phyloP scores from a whole-genome alignment of 352 stramenopile species.

The Pythium monospermum region DNA sequence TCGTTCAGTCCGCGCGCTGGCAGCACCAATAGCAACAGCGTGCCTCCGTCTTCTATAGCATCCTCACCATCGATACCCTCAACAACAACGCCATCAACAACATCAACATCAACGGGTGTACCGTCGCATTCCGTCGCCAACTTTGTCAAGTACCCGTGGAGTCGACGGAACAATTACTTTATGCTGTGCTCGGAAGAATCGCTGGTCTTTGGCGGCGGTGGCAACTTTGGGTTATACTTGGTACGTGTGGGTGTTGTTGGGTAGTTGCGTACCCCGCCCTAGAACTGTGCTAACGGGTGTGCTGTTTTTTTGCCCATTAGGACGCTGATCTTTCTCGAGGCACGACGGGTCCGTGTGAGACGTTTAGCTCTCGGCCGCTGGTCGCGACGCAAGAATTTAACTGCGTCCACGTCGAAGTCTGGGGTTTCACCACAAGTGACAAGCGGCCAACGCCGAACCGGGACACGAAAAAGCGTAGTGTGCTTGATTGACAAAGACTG shows the following conservation, averaged over 20 bases:
- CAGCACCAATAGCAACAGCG: too few species aligned
- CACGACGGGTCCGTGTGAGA: slow-evolving; percentile 84
- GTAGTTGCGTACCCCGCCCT: too few species aligned
- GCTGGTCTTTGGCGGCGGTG: slow-evolving; percentile 87
- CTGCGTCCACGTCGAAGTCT: slow-evolving; percentile 79
- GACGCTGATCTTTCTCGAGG: slow-evolving; percentile 82
- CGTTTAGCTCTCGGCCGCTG: slow-evolving; percentile 79
- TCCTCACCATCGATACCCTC: too few species aligned
- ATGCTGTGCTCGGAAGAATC: slow-evolving; percentile 89
- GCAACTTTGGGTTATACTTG: slow-evolving; percentile 87
- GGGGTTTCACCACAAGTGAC: slow-evolving; percentile 74
- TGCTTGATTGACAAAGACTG: slow-evolving; percentile 65
- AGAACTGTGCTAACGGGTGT: too few species aligned
- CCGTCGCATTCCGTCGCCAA: not conserved
- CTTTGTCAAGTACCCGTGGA: slow-evolving; percentile 84
- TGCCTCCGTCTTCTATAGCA: too few species aligned
- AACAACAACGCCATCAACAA: not conserved
- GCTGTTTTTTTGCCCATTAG: too few species aligned
- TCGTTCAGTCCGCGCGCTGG: slow-evolving; percentile 45
- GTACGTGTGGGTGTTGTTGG: too few species aligned
- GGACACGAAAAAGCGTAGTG: slow-evolving; percentile 46
- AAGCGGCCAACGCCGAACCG: slow-evolving; percentile 30
- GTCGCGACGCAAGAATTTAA: slow-evolving; percentile 75
- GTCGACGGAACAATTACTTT: slow-evolving; percentile 88
- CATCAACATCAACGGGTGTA: too few species aligned